Evolutionary conservation across 75 land plant genomes (phyloP).

Genomic region (Ceratopteris richardii): DNA sequence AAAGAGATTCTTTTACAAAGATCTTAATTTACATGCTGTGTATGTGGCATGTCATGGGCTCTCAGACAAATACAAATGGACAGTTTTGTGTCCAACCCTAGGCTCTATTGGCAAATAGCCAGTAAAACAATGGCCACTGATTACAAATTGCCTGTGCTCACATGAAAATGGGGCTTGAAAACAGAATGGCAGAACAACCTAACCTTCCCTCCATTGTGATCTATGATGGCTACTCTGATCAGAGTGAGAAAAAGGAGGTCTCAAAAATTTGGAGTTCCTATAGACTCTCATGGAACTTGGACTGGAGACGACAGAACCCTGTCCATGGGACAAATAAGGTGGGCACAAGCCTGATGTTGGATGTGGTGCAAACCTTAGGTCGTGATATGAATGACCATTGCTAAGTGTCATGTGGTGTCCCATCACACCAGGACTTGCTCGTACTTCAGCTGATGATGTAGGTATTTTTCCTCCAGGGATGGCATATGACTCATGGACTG

Average conservation of each 20-base stretch:
- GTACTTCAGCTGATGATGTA: not conserved
- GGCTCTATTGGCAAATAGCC: not conserved
- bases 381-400: not conserved
- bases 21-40: conserved; percentile 2
- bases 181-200: no score
- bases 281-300: not conserved
- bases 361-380: not conserved
- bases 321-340: not conserved
- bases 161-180: not conserved
- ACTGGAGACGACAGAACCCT: not conserved
- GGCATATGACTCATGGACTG: not conserved
- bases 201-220: not conserved
- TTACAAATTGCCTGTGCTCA: not conserved
- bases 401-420: not conserved
- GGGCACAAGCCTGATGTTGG: not conserved
- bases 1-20: not conserved
- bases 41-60: not conserved
- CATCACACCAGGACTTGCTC: not conserved
- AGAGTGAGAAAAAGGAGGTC: not conserved
- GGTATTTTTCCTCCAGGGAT: not conserved
- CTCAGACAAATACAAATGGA: not conserved
- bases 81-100: conserved; percentile 1
- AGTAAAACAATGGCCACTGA: not conserved
- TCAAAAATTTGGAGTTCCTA: not conserved
- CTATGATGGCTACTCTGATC: not conserved